Percentiles rank a stretch among this genome's conserved stretches.
Conservation (phyloP, 106 monocot genomes). For the Allium sativum region DNA sequence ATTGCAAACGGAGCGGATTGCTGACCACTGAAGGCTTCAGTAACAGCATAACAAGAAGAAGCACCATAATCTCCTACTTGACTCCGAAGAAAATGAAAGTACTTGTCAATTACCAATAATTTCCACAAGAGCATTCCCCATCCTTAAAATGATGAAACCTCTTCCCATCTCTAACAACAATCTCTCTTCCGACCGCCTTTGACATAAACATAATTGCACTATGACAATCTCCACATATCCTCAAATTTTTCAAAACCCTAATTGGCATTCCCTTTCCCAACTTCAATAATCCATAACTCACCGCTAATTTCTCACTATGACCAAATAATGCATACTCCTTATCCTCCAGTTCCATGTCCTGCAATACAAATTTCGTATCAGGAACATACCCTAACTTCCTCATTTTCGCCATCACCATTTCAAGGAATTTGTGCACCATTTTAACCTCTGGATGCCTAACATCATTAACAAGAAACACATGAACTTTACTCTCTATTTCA, state of each 20-base stretch:
- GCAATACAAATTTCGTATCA: conserved; percentile 61
- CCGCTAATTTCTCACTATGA: conserved; percentile 65
- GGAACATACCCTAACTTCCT: conserved; percentile 70
- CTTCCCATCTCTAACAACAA: conserved; percentile 61
- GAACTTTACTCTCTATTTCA: conserved; percentile 44
- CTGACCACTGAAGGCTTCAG: no score
- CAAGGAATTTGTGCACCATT: conserved; percentile 28
- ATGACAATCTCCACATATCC: conserved; percentile 73
- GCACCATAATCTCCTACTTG: no score
- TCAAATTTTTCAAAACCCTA: conserved; percentile 68
- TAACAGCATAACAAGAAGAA: no score
- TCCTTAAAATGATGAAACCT: conserved; percentile 63
- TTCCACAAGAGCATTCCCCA: conserved; percentile 57
- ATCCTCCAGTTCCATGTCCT: conserved; percentile 39
- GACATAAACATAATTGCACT: conserved; percentile 56
- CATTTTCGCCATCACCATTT: conserved; percentile 39
- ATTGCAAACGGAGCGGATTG: no score
- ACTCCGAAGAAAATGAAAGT: no score
- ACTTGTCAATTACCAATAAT: conserved; percentile 49
- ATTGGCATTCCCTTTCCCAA: conserved; percentile 29
- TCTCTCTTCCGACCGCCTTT: conserved; percentile 45
- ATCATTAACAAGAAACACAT: conserved; percentile 62
- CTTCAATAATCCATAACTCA: conserved; percentile 46
- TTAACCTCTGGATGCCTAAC: conserved; percentile 31
- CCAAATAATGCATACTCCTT: conserved; percentile 49